Evolutionary conservation across 805 yeast species (phyloP), one percentile per base, ranked within the genome.

Genomic region (Maudiozyma serrabonitensis): DNA sequence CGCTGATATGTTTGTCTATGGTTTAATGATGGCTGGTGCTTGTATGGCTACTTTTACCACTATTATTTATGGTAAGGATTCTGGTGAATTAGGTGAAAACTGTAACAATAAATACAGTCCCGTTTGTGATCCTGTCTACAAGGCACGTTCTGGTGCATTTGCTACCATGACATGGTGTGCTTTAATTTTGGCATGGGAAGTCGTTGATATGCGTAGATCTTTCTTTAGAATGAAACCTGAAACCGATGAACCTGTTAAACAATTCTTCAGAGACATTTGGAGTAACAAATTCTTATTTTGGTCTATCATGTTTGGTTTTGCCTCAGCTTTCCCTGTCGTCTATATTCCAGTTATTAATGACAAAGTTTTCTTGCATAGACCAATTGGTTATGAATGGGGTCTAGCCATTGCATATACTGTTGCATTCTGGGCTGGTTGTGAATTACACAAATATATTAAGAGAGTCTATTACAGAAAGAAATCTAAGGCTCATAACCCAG

Each of bases 101-200:
- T 87, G 95, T 69, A 87, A 87, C 65, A 67, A 73, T 28, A 64
- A 62, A 28, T 71, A 69, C 47, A 68, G 69, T 40, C 69, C 60
- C 1, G 52, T 68, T 0, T 87, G 96, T 68, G 58, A 69, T 43
- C 66, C 73, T 53, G 95, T 87, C 12, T 87, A 81, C 68, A 74
- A 77, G 57, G 86, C 89, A 4, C 78, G 96, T 63, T 78, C 95
- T 3, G 78, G 84, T 3, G 77, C 89, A 0, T 87, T 87, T 71
- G 84, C 84, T 1, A 78, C 82, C 1, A 82, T 87, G 82, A 87
- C 95, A 0, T 87, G 95, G 95, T 78, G 90, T 69, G 84, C 91
- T 3, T 73, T 87, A 51, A 63, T 87, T 28, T 70, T 85, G 44
- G 93, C 95, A 1, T 86, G 93, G 93, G 93, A 86, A 67, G 87